A percentile compares a stretch with the other conserved stretches of the same genome.
Conservation (phyloP, 768 basidiomycete species). For the Auriscalpium vulgare region DNA sequence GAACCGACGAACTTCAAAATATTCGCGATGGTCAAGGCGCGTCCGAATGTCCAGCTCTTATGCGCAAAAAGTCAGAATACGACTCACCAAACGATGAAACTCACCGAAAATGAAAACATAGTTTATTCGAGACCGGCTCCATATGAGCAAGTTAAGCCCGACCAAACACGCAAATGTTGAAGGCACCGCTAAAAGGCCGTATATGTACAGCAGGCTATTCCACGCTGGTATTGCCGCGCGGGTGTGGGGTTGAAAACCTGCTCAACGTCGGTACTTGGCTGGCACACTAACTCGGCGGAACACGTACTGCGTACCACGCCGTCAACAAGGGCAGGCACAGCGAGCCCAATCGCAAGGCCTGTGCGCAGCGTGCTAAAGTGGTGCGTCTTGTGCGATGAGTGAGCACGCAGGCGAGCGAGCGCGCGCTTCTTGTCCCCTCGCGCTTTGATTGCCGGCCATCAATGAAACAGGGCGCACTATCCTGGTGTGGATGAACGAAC, state of each 20-base stretch:
- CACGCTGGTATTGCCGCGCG: slow-evolving; percentile 54
- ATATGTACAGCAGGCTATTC: slow-evolving; percentile 70
- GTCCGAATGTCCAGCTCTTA: slow-evolving; percentile 11
- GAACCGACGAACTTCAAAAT: slow-evolving; percentile 45
- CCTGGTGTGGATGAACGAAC: slow-evolving; percentile 33
- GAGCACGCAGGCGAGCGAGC: slow-evolving; percentile 52
- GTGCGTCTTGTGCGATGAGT: slow-evolving; percentile 43
- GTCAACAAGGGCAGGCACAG: slow-evolving; percentile 55
- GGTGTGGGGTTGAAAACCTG: slow-evolving; percentile 51
- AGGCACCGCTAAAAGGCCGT: slow-evolving; percentile 67
- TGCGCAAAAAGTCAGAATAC: neutral
- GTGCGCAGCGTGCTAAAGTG: slow-evolving; percentile 70
- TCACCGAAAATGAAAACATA: slow-evolving; percentile 88
- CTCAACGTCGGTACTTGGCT: neutral
- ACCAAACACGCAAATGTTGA: slow-evolving; percentile 69
- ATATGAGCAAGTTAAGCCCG: slow-evolving; percentile 77
- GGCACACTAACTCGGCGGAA: neutral
- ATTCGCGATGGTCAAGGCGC: slow-evolving; percentile 59
- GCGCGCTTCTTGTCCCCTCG: slow-evolving; percentile 78
- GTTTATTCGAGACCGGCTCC: slow-evolving; percentile 73
- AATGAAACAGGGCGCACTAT: neutral
- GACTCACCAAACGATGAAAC: slow-evolving; percentile 10
- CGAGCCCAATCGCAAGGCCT: slow-evolving; percentile 65
- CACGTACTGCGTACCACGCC: slow-evolving; percentile 58
- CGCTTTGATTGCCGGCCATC: slow-evolving; percentile 22